These are phyloP conservation scores for Paspalum notatum DNA, from an alignment of 176 grass and related monocot genomes.

Conservation along the genomic window DNA sequence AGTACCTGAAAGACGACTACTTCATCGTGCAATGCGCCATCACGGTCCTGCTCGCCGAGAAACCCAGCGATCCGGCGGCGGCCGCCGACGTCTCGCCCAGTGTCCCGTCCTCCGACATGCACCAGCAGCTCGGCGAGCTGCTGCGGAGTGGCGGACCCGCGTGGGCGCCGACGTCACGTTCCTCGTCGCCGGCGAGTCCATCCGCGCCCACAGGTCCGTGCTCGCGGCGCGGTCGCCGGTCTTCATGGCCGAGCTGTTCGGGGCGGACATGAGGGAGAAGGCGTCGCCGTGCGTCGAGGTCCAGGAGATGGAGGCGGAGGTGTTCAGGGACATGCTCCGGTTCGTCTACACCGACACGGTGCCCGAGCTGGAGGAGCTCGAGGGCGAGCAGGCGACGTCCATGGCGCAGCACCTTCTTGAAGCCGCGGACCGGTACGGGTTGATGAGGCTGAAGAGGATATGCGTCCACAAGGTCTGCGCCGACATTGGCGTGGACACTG, in stretches of 20 bases:
- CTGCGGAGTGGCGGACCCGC: background rate
- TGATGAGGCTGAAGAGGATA: slow-evolving; percentile 50
- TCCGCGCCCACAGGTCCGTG: slow-evolving; percentile 30
- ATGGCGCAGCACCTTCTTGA: slow-evolving; percentile 50
- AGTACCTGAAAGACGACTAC: slow-evolving; percentile 12
- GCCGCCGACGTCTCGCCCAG: background rate
- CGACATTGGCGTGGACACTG: slow-evolving; percentile 28
- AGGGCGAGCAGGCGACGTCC: background rate
- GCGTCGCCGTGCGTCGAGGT: background rate
- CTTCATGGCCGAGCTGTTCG: slow-evolving; percentile 45
- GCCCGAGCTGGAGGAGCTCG: slow-evolving; percentile 4
- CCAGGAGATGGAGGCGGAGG: slow-evolving; percentile 27
- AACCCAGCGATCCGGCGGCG: background rate
- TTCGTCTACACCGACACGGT: slow-evolving; percentile 59
- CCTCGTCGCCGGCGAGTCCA: background rate
- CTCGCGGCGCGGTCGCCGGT: slow-evolving; percentile 39
- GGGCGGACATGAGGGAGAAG: slow-evolving; percentile 38
- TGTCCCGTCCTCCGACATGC: background rate
- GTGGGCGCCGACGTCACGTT: slow-evolving; percentile 35
- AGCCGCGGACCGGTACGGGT: slow-evolving; percentile 46
- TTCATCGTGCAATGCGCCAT: slow-evolving; percentile 32
- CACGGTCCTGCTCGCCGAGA: background rate
- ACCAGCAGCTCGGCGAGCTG: slow-evolving; percentile 19
- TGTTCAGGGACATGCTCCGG: slow-evolving; percentile 47
- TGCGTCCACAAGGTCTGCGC: slow-evolving; percentile 37